Percentiles rank a stretch among this genome's conserved stretches.
These are phyloP conservation scores for Ceratocystiopsis minuta DNA, from an alignment of 2,329 filamentous ascomycete species.

Conservation along the genomic window DNA sequence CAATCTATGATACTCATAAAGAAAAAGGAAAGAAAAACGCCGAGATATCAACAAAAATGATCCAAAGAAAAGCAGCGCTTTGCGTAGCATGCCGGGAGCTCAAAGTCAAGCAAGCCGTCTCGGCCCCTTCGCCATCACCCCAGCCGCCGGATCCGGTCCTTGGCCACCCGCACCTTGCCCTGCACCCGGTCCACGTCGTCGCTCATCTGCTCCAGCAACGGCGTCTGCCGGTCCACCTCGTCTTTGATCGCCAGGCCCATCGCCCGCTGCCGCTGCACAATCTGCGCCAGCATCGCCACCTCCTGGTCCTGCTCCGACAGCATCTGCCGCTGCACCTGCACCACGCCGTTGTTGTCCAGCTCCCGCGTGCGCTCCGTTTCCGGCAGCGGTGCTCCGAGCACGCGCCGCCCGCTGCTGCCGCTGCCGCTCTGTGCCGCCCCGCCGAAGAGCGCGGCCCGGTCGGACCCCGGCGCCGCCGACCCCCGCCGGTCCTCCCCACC, in stretches of 20 bases:
- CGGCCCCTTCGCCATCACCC: no score
- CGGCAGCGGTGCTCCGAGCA: constrained; percentile 52
- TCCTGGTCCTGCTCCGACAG: constrained; percentile 61
- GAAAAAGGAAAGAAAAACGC: not conserved
- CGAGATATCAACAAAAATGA: no score
- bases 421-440: constrained; percentile 8
- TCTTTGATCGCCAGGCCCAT: constrained; percentile 61
- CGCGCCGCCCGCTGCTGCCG: constrained; percentile 24
- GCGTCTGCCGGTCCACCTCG: constrained; percentile 54
- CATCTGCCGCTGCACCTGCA: constrained; percentile 56
- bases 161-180: constrained; percentile 56
- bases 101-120: no score
- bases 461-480: constrained; percentile 28
- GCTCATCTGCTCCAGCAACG: constrained; percentile 49
- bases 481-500: no score
- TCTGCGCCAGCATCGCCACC: constrained; percentile 47
- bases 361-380: constrained; percentile 65
- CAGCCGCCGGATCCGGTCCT: constrained; percentile 52
- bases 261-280: constrained; percentile 56
- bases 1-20: not conserved
- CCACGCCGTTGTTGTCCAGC: constrained; percentile 55
- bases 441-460: constrained; percentile 32
- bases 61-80: not conserved
- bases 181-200: constrained; percentile 47
- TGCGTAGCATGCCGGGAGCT: not conserved